Evolutionary conservation across 768 basidiomycete genomes (phyloP).

Genomic region (Leccinum pellstonianum): DNA sequence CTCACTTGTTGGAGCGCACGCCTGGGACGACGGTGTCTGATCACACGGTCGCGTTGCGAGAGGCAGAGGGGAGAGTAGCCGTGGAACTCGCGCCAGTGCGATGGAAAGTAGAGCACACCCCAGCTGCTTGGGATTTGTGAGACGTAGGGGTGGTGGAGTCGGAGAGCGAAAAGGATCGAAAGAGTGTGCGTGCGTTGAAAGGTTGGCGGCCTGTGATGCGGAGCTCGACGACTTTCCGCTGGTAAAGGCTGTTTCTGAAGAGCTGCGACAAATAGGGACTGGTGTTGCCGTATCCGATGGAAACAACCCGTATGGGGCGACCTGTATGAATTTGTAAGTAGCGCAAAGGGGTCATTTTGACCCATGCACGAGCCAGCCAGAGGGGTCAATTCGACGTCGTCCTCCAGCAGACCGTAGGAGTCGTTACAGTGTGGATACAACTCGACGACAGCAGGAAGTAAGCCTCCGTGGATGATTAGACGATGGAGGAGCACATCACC

Average conservation of each 20-base stretch:
- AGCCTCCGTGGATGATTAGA: too few relatives aligned
- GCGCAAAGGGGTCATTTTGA: slow-evolving; percentile 73
- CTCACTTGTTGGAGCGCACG: slow-evolving; percentile 78
- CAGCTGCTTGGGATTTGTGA: slow-evolving; percentile 89
- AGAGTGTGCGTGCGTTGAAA: slow-evolving; percentile 65
- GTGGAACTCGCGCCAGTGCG: slow-evolving; percentile 88
- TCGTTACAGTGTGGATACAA: too few relatives aligned
- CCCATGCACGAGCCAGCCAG: slow-evolving; percentile 74
- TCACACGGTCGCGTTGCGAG: slow-evolving; percentile 37
- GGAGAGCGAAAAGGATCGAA: slow-evolving; percentile 41
- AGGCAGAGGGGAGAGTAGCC: slow-evolving; percentile 69
- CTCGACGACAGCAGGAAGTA: too few relatives aligned
- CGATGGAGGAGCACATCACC: too few relatives aligned
- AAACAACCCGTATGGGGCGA: background rate
- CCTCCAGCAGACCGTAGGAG: slow-evolving; percentile 76
- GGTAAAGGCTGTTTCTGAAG: slow-evolving; percentile 84
- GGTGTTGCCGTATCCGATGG: slow-evolving; percentile 52
- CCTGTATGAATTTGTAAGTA: slow-evolving; percentile 41
- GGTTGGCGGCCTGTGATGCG: slow-evolving; percentile 60
- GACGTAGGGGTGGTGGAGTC: slow-evolving; percentile 63
- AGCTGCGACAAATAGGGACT: slow-evolving; percentile 45
- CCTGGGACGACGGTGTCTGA: slow-evolving; percentile 60
- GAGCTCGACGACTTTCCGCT: slow-evolving; percentile 80
- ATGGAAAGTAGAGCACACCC: slow-evolving; percentile 89
- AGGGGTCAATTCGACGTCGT: slow-evolving; percentile 83